Conservation (phyloP, 306 rosid genomes). For the Glycine latifolia region DNA sequence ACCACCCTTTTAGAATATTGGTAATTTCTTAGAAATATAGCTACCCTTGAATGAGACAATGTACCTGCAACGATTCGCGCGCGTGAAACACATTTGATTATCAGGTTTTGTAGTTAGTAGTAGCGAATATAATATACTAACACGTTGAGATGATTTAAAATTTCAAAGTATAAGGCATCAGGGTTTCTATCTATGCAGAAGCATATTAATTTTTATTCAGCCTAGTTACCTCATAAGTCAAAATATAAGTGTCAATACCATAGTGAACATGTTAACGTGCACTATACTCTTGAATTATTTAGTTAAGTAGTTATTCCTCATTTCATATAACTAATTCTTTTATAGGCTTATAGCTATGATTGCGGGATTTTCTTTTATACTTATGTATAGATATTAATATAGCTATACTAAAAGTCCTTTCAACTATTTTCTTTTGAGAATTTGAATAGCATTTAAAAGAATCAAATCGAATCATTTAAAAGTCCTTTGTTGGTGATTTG, state of each 20-base stretch:
- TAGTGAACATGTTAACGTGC: too few species aligned
- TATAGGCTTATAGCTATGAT: background rate
- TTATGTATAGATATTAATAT: background rate
- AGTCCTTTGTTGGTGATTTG: background rate
- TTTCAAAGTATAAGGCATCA: too few species aligned
- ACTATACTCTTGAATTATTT: constrained; percentile 7
- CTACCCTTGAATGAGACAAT: constrained; percentile 66
- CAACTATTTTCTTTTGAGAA: background rate
- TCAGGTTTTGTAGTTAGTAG: constrained; percentile 14
- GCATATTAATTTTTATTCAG: too few species aligned
- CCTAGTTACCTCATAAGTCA: too few species aligned
- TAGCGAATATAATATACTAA: background rate
- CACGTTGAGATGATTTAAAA: background rate
- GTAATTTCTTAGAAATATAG: constrained; percentile 56
- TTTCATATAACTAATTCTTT: background rate
- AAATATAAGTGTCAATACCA: too few species aligned
- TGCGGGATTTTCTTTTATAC: background rate
- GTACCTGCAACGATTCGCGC: constrained; percentile 52
- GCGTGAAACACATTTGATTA: constrained; percentile 37
- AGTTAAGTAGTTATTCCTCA: constrained; percentile 15
- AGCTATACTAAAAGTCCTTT: background rate
- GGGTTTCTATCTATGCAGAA: too few species aligned
- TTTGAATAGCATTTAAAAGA: background rate
- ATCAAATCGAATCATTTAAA: background rate
- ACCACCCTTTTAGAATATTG: constrained; percentile 55